These are phyloP conservation scores for Penicillium robsamsonii DNA, from an alignment of 495 filamentous ascomycete species.

Conservation along the genomic window DNA sequence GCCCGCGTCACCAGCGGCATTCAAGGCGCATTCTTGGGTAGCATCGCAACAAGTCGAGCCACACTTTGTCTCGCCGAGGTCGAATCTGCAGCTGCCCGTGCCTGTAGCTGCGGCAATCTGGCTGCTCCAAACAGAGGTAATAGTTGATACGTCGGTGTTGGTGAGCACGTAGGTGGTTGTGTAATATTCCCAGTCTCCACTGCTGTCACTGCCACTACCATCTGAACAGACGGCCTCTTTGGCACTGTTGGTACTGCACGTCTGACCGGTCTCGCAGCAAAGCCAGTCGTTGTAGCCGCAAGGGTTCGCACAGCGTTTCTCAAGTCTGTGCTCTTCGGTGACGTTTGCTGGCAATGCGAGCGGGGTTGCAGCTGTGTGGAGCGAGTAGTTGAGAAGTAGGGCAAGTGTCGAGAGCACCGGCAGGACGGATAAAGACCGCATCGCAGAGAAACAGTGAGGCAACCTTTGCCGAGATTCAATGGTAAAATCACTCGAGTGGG, in stretches of 20 bases:
- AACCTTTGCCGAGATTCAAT: background rate
- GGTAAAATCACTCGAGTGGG: constrained; percentile 7
- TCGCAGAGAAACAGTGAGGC: constrained; percentile 21
- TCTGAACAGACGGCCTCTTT: constrained; percentile 55
- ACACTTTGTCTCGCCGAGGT: constrained; percentile 63
- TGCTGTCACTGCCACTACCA: constrained; percentile 21
- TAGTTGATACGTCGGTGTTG: constrained; percentile 65
- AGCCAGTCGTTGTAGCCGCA: constrained; percentile 67
- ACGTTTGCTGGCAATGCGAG: constrained; percentile 20
- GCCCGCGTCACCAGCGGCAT: constrained; percentile 18
- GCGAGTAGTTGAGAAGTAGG: constrained; percentile 22
- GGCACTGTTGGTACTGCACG: constrained; percentile 61
- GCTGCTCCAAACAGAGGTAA: constrained; percentile 66
- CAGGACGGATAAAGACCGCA: constrained; percentile 31
- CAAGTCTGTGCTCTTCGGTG: constrained; percentile 36
- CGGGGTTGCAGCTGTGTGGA: constrained; percentile 40
- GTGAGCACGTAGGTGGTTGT: constrained; percentile 63
- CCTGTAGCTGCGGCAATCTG: constrained; percentile 40
- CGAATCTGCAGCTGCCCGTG: constrained; percentile 53
- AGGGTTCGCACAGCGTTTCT: constrained; percentile 57
- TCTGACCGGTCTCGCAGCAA: constrained; percentile 61
- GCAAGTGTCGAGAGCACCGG: constrained; percentile 30
- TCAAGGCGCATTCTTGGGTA: constrained; percentile 59
- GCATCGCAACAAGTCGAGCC: constrained; percentile 72
- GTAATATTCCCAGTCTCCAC: constrained; percentile 50